Percentiles rank a stretch among this genome's conserved stretches.
Conservation (phyloP, 2,329 filamentous ascomycete genomes). For the Graphium sp. region DNA sequence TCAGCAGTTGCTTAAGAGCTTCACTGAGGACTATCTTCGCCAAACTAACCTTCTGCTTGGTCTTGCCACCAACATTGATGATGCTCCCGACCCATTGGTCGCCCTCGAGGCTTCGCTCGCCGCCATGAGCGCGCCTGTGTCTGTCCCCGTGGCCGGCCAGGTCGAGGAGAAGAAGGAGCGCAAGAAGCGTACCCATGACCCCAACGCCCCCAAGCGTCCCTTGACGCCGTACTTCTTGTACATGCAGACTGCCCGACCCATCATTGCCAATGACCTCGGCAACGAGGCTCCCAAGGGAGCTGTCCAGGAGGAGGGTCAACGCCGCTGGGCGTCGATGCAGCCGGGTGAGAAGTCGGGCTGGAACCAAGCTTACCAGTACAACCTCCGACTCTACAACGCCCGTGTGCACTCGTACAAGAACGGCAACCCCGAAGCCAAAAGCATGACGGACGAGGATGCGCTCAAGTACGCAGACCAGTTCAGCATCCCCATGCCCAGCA, state of each 20-base stretch:
- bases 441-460: constrained; percentile 45
- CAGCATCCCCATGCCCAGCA: constrained; percentile 32
- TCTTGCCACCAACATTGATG: constrained; percentile 32
- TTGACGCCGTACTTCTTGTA: constrained; percentile 92
- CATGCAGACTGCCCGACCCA: constrained; percentile 71
- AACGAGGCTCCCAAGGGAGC: constrained; percentile 66
- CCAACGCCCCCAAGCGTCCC: constrained; percentile 87
- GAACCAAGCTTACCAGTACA: constrained; percentile 53
- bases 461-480: constrained; percentile 42
- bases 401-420: constrained; percentile 48
- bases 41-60: constrained; percentile 75
- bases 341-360: constrained; percentile 55
- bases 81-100: constrained; percentile 26
- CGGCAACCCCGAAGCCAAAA: constrained; percentile 38
- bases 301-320: constrained; percentile 74
- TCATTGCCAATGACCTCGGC: constrained; percentile 66
- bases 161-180: constrained; percentile 69
- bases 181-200: constrained; percentile 75
- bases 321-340: constrained; percentile 67
- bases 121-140: constrained; percentile 23
- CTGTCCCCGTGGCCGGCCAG: constrained; percentile 20
- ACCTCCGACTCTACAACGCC: constrained; percentile 48
- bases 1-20: constrained; percentile 60
- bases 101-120: constrained; percentile 32
- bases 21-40: constrained; percentile 71